Conservation (phyloP, 306 rosid genomes). For the Vigna angularis region DNA sequence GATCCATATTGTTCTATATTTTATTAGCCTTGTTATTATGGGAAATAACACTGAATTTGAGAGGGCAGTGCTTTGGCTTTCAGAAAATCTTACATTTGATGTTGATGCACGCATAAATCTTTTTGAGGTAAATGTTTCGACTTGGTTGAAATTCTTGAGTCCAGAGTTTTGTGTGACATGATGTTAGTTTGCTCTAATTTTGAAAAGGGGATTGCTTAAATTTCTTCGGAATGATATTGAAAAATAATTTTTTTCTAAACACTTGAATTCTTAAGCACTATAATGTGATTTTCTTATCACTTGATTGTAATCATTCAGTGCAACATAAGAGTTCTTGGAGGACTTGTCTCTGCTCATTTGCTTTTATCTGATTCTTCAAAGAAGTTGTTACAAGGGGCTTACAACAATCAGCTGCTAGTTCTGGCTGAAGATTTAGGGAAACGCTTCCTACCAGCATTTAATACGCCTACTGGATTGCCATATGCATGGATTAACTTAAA, state of each 20-base stretch:
- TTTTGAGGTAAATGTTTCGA: constrained; percentile 72
- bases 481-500: constrained; percentile 97
- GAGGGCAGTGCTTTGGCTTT: constrained; percentile 88
- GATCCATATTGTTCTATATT: constrained; percentile 26
- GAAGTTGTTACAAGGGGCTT: constrained; percentile 65
- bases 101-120: constrained; percentile 95
- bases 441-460: constrained; percentile 85
- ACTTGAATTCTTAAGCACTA: constrained; percentile 37
- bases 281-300: constrained; percentile 41
- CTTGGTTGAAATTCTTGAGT: constrained; percentile 41
- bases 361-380: constrained; percentile 90
- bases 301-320: constrained; percentile 74
- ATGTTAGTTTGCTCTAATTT: constrained; percentile 29
- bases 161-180: constrained; percentile 9
- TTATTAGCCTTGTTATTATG: constrained; percentile 80
- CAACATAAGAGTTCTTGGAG: constrained; percentile 99
- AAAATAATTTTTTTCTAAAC: constrained; percentile 36
- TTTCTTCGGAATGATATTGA: constrained; percentile 40
- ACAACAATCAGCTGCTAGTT: constrained; percentile 72
- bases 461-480: constrained; percentile 94
- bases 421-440: constrained; percentile 94
- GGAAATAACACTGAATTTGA: constrained; percentile 89
- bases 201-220: constrained; percentile 30
- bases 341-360: constrained; percentile 95
- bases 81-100: constrained; percentile 78